Base-by-base conservation (phyloP, 2,329 filamentous ascomycete species). In the Cercospora zeae-maydis region DNA sequence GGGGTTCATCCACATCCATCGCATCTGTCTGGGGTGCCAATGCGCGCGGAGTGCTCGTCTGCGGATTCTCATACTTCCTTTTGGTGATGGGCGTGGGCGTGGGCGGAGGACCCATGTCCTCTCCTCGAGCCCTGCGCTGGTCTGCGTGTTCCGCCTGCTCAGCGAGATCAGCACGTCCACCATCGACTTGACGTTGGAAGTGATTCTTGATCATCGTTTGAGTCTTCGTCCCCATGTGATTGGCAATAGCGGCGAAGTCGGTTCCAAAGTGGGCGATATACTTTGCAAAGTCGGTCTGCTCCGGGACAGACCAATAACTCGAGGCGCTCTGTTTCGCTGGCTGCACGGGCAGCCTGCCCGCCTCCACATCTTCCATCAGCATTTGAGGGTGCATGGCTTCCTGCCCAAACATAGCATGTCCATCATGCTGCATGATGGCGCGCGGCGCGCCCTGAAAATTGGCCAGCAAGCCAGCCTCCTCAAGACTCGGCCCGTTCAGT, bases 251-350 rank as follows among this genome's bases (percentile, higher is more conserved):
- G 54, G 80, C 79, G 85, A 90, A 95, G 73, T 95, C 90, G 14
- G 88, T 91, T 62, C 91, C 91, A 77, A 92, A 93, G 59, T 91
- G 84, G 56, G 82, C 83, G 52, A 95, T 80, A 62, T 92, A 82
- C 61, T 82, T 84, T 36, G 88, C 87, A 75, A 95, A 95, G 71
- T 93, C 90, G 52, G 83, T 88, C 59, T 88, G 83, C 77, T 95
- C 91, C 1, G 88, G 89, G 21, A 93, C 90, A 71, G 90, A 93
- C 91, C 91, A 95, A 75, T 95, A 95, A 75, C 90, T 93, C 1
- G 89, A 92, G 13, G 75, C 71, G 45, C 70, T 70, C 30, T 71
- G 67, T 63, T 73, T 71, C 19, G 71, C 64, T 27, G 67, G 45
- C 36, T 73, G 63, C 53, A 59, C 30, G 24, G 61, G 24, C 33